Conservation (phyloP, 2,329 filamentous ascomycete genomes). For the Aspergillus fumigatiaffinis region DNA sequence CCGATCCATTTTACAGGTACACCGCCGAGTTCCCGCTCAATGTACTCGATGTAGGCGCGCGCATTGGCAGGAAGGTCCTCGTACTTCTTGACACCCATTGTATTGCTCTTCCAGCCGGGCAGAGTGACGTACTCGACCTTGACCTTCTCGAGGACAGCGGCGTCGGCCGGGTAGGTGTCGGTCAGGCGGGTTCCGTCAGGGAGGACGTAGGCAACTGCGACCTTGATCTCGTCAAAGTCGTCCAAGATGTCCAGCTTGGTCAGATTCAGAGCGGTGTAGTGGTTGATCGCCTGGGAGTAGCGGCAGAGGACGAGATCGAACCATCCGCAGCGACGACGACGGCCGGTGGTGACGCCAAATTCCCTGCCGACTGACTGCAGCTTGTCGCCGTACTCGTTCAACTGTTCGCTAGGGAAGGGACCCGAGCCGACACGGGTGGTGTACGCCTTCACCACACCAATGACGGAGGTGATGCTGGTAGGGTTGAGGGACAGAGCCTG, state of each 20-base stretch:
- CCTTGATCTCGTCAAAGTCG: constrained; percentile 60
- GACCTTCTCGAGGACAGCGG: constrained; percentile 49
- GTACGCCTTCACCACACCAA: constrained; percentile 64
- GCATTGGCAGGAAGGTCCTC: constrained; percentile 57
- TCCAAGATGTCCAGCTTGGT: constrained; percentile 64
- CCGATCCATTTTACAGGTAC: constrained; percentile 61
- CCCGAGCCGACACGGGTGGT: constrained; percentile 58
- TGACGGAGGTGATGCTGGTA: constrained; percentile 53
- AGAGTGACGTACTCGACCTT: constrained; percentile 58
- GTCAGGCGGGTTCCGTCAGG: constrained; percentile 47
- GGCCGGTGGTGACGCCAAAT: constrained; percentile 56
- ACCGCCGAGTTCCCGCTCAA: constrained; percentile 53
- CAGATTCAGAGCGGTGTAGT: constrained; percentile 56
- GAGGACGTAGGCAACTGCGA: constrained; percentile 55
- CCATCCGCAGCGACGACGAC: constrained; percentile 61
- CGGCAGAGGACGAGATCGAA: constrained; percentile 62
- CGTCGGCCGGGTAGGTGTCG: constrained; percentile 56
- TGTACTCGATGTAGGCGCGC: constrained; percentile 58
- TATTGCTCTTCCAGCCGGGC: constrained; percentile 59
- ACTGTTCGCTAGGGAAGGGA: constrained; percentile 61
- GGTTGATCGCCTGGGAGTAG: constrained; percentile 55
- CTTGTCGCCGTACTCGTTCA: constrained; percentile 54
- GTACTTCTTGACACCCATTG: constrained; percentile 54
- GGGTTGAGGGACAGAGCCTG: constrained; percentile 58
- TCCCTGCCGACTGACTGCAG: constrained; percentile 55